Base-by-base conservation (phyloP, 1,284 basidiomycete genomes). In the Apiotrichum veenhuisii region DNA sequence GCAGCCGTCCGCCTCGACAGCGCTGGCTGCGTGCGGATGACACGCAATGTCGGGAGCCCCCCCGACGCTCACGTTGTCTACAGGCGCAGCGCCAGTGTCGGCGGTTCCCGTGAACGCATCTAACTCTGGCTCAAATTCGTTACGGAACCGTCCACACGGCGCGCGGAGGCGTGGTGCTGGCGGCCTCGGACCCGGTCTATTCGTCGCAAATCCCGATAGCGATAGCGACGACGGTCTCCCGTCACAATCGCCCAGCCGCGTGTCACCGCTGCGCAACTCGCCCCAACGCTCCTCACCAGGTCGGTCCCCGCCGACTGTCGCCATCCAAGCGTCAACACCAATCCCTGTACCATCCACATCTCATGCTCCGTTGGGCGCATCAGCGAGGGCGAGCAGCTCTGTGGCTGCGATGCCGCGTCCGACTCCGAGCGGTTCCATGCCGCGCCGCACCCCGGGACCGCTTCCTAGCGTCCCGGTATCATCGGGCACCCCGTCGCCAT, bases 171-270 rank as follows among this genome's bases (percentile, higher is more conserved):
- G 71, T 25, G 62, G 54, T 1, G 37, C 58, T 14, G n/a, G 37
- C 14, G 15, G 18, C 12, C 22, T 50, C 3, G 64, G 57, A 7
- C 66, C 68, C 4, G 69, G 70, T 14, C 60, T 69, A 23, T 69
- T 59, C 48, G 64, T 76, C 47, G 71, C 70, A 44, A 76, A 76
- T 56, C 72, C 72, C 2, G 72, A 76, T 55, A 68, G 71, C 57
- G 74, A 74, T 50, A 67, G 67, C 18, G 72, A 74, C 4, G 58
- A 61, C 22, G 30, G 46, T 22, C 14, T 51, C 23, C 50, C 54
- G 10, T 33, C 20, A 18, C 51, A 46, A 26, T 53, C 47, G 25
- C 25, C 48, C 7, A 34, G 30, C 3, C 26, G 38, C 9, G 38
- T 30, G 18, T 41, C 49, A 20, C 49, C 49, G 1, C 26, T 41